Percentiles rank a stretch among this genome's conserved stretches.
Evolutionary conservation across 805 yeast species (phyloP).

Genomic region (Kockiozyma suomiensis): DNA sequence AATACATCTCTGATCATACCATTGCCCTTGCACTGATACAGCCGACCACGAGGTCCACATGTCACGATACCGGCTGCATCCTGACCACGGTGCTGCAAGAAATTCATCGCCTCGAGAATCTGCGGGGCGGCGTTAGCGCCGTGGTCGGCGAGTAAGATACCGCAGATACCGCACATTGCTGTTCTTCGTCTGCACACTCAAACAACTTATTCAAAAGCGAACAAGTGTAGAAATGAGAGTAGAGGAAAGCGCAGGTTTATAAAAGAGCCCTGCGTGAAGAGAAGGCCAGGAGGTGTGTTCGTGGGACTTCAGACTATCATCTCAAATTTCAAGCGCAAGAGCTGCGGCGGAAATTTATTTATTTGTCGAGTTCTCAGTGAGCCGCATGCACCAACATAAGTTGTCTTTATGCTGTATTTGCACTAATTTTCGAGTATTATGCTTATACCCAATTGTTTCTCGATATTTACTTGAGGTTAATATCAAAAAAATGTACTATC

Average conservation of each 20-base stretch:
- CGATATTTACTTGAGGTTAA: no score
- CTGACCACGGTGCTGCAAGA: slow-evolving; percentile 95
- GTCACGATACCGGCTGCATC: slow-evolving; percentile 99
- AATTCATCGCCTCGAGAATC: slow-evolving; percentile 87
- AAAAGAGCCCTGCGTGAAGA: neutral
- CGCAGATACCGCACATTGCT: slow-evolving; percentile 94
- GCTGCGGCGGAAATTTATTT: neutral
- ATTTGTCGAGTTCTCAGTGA: neutral
- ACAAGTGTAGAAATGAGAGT: neutral
- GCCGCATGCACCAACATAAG: neutral
- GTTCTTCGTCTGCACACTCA: no score
- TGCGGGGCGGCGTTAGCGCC: slow-evolving; percentile 79
- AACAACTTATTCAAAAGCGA: neutral
- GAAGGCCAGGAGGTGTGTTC: neutral
- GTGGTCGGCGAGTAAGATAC: slow-evolving; percentile 79
- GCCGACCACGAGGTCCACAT: slow-evolving; percentile 88
- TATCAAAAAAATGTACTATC: no score
- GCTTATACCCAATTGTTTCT: no score
- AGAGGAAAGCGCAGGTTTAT: neutral
- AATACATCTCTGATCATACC: slow-evolving; percentile 99
- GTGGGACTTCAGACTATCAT: neutral
- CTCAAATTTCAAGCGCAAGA: neutral
- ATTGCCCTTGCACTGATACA: slow-evolving; percentile 97
- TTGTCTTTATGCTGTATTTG: neutral
- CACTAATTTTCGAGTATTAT: no score